Percentiles rank a stretch among this genome's conserved stretches.
Evolutionary conservation across 148 eudicot genomes (phyloP).

Genomic region (Gaultheria prostrata): DNA sequence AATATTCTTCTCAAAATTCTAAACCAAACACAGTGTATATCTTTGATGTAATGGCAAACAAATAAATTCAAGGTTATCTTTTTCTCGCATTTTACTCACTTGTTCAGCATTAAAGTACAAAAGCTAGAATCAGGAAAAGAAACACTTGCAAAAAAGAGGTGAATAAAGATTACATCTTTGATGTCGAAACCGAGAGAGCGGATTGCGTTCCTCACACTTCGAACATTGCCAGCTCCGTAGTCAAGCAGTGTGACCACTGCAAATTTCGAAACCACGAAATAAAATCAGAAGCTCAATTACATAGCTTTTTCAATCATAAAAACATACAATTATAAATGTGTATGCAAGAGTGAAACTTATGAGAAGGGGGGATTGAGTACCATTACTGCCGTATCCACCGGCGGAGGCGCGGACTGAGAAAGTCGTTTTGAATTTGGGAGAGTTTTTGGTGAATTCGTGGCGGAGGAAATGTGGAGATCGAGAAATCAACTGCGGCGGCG

Average conservation of each 20-base stretch:
- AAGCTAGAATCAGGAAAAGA: background rate
- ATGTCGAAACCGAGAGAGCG: constrained; percentile 66
- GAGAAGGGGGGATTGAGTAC: constrained; percentile 21
- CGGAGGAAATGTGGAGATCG: constrained; percentile 18
- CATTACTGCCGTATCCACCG: constrained; percentile 36
- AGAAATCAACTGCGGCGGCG: background rate
- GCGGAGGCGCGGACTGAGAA: constrained; percentile 52
- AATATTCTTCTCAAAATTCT: too few species aligned
- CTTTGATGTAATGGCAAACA: background rate
- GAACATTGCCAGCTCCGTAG: constrained; percentile 97
- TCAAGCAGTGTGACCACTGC: constrained; percentile 90
- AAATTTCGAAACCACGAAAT: background rate
- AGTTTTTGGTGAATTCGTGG: background rate
- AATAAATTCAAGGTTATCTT: background rate
- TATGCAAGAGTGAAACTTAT: background rate
- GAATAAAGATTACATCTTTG: constrained; percentile 49
- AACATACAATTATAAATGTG: background rate
- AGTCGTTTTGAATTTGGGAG: constrained; percentile 32
- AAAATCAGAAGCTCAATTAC: background rate
- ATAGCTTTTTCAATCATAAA: background rate
- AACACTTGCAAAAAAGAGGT: background rate
- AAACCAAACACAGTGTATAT: too few species aligned
- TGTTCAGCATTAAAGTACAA: background rate
- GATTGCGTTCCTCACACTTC: constrained; percentile 85
- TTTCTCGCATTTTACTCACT: background rate